Conservation (phyloP, 163 green algal genomes). For the Scenedesmus sp. region DNA sequence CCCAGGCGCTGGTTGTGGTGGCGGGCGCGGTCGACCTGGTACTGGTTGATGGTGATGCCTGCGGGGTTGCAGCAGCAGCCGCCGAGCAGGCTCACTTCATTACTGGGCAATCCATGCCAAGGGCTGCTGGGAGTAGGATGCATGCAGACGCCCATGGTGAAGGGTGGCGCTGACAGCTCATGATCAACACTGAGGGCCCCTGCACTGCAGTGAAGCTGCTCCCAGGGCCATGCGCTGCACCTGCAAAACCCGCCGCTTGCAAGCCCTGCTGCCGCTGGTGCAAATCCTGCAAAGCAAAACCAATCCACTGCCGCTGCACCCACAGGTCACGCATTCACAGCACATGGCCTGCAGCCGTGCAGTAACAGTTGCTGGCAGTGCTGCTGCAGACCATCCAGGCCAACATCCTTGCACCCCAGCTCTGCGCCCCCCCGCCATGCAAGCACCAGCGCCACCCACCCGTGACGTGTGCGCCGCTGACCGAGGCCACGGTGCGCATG, state of each 20-base stretch:
- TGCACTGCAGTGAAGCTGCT: too few species aligned
- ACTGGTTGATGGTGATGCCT: conserved; percentile 99
- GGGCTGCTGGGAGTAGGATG: too few species aligned
- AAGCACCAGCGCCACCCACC: conserved; percentile 49
- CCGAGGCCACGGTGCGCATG: conserved; percentile 94
- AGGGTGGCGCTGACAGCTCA: too few species aligned
- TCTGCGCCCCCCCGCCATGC: not conserved
- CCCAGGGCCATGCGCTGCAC: not conserved
- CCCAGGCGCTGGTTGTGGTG: conserved; percentile 89
- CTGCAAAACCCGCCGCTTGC: not conserved
- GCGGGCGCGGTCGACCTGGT: conserved; percentile 90
- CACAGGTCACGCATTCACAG: too few species aligned
- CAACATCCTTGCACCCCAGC: not conserved
- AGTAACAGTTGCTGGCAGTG: too few species aligned
- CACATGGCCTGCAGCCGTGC: too few species aligned
- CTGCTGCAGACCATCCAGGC: too few species aligned
- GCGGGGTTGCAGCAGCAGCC: not conserved
- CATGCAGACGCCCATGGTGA: too few species aligned
- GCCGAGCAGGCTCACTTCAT: too few species aligned
- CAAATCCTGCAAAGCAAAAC: not conserved
- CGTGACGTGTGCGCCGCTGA: conserved; percentile 93
- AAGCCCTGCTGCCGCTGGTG: not conserved
- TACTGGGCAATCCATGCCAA: too few species aligned
- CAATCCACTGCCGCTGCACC: too few species aligned
- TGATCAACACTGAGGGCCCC: too few species aligned